Evolutionary conservation across 1,284 basidiomycete genomes (phyloP), one percentile per base, ranked within the genome.

Genomic region (Boletellus dicymbophilus): DNA sequence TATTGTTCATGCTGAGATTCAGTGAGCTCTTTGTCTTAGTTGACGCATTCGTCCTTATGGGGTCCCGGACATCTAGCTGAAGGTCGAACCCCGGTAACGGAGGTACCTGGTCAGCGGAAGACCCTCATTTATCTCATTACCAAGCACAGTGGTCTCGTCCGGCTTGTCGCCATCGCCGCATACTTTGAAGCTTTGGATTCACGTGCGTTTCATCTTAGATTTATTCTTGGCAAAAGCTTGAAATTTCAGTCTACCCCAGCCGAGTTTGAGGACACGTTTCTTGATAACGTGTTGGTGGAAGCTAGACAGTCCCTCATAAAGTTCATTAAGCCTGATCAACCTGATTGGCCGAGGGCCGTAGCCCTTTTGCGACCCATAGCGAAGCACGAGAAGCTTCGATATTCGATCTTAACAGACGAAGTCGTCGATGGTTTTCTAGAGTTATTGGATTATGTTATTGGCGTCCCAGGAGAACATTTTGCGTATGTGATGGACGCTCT

Each of bases 401-500:
- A 27, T 9, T 41, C 34, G 8, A 44, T 55, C 26, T 26, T 55
- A 37, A 37, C 25, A 8, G 37, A 44, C 2, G 44, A 21, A 2
- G 54, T 55, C 16, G n/a, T 55, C 6, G 38, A 55, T n/a, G 34
- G 53, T 28, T 55, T 55, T 22, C 28, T 55, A 7, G 34, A 47
- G 20, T 25, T 55, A 33, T 20, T 55, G 4, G 54, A 55, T 20
- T 41, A 55, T 26, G 34, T 39, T 18, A 46, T 50, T 20, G 18
- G 38, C 12, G 31, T n/a, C 30, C 53, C 53, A 2, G 53, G 48
- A 13, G 53, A 46, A 13, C 53, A 55, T 30, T 55, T 55, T 44
- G 47, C 44, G 10, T 53, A 55, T 20, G 53, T 55, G 28, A 55
- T 55, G 53, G 53, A 55, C 31, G 53, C 53, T 22, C 53, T 55